Percentiles rank a stretch among this genome's conserved stretches.
phyloP scores from a whole-genome alignment of 208 protist species.

The Cochliopodium minus region DNA sequence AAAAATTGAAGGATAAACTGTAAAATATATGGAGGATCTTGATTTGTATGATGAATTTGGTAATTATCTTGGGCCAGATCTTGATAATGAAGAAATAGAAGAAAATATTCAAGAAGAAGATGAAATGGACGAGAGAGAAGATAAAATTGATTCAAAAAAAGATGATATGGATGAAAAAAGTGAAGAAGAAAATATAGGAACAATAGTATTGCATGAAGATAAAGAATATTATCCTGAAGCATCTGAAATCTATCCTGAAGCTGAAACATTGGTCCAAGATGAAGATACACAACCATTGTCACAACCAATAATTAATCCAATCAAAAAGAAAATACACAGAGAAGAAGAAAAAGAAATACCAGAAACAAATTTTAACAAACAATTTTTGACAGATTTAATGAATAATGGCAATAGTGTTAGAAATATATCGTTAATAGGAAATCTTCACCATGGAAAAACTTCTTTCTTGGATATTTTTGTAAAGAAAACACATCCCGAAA shows the following conservation, averaged over 20 bases:
- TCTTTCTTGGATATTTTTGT: conserved; percentile 69
- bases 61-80: conserved; percentile 64
- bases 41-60: conserved; percentile 72
- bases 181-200: not conserved
- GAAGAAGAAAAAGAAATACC: conserved; percentile 35
- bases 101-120: conserved; percentile 16
- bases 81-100: conserved; percentile 33
- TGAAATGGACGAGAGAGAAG: conserved; percentile 8
- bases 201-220: conserved; percentile 60
- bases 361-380: conserved; percentile 34
- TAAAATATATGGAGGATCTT: conserved; percentile 23
- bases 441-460: conserved; percentile 92
- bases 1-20: too few relatives aligned
- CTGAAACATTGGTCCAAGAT: conserved; percentile 64
- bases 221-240: conserved; percentile 69
- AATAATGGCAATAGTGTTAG: conserved; percentile 57
- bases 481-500: conserved; percentile 47
- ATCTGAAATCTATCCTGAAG: conserved; percentile 44
- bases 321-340: conserved; percentile 37
- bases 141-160: conserved; percentile 20
- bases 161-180: conserved; percentile 11
- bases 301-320: conserved; percentile 63
- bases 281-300: conserved; percentile 69
- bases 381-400: conserved; percentile 20
- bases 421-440: conserved; percentile 75